Base-by-base conservation (phyloP, 2,329 filamentous ascomycete genomes). In the Gyromitra esculenta region DNA sequence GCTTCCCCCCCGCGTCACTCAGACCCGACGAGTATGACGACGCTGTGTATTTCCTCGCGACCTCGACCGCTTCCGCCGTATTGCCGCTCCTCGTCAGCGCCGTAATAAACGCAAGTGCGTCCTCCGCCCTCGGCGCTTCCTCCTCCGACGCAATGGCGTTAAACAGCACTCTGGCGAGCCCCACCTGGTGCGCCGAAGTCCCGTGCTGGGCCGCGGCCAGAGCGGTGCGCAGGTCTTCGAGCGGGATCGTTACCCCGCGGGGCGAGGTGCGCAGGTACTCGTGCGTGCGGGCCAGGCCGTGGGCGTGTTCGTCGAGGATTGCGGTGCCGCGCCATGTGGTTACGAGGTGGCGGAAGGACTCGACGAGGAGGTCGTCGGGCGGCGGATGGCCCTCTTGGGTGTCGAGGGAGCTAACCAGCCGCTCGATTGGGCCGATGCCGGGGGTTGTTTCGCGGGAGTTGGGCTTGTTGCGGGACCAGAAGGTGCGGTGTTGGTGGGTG, bases 361-460 rank as follows among this genome's bases (percentile, higher is more conserved):
- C 13, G 6, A 63, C 52, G 0, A 77, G 66, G 11, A 48, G 54
- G 6, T 25, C 66, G 21, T 71, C 60, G 2, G 43, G n/a, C 0
- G 75, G 75, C 8, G 75, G 72, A 0, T 65, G 72, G 18, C 75
- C 75, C 39, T 75, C 72, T 5, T 59, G 71, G 9, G 59, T 74
- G 39, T 50, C 56, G 13, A 77, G 66, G 1, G 72, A 71, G 52
- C 72, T 35, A 11, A 75, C 67, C 1, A 77, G 66, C 1, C 69
- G 37, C 8, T 73, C 59, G 54, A 79, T 68, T 45, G 41, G 52
- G 15, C 15, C 13, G 60, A 78, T 37, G n/a, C 68, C 74, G 6
- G 50, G 66, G 37, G 13, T 37, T 7, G 48, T 21, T 4, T 31
- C 13, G 59, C 31, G 43, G 15, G 37, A 15, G 5, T 8, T 56